Conservation (phyloP, 257 asterid species). For the Nicotiana sylvestris region DNA sequence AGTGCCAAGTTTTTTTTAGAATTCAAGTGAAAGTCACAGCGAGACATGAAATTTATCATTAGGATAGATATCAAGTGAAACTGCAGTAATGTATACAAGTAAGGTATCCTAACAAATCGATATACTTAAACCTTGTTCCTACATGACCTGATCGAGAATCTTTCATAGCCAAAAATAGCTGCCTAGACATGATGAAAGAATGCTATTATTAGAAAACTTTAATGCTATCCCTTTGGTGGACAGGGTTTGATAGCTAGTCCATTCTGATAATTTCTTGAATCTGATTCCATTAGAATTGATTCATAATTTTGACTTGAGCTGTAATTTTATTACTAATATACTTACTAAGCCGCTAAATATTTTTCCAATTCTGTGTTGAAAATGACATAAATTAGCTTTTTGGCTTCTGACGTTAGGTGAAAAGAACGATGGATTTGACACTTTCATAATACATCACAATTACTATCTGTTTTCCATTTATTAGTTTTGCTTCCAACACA, state of each 20-base stretch:
- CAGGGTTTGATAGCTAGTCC: neutral
- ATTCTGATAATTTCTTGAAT: neutral
- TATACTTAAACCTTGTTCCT: neutral
- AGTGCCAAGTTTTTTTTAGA: no score
- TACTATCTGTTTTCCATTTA: neutral
- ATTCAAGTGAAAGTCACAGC: neutral
- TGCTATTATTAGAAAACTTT: no score
- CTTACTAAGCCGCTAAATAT: neutral
- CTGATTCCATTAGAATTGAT: neutral
- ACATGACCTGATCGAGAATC: neutral
- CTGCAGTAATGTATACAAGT: neutral
- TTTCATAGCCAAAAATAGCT: neutral
- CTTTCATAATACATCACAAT: no score
- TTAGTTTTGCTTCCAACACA: no score
- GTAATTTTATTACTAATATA: neutral
- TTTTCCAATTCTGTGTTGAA: neutral
- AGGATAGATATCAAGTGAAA: neutral
- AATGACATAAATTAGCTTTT: neutral
- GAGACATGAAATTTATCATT: neutral
- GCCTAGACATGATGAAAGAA: no score
- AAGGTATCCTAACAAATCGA: neutral
- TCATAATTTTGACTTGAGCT: neutral
- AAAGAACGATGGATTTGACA: neutral
- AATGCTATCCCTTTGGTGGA: no score
- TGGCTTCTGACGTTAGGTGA: neutral